These are phyloP conservation scores for Picocystis salinarum DNA, from an alignment of 139 green algal genomes.

Conservation along the genomic window DNA sequence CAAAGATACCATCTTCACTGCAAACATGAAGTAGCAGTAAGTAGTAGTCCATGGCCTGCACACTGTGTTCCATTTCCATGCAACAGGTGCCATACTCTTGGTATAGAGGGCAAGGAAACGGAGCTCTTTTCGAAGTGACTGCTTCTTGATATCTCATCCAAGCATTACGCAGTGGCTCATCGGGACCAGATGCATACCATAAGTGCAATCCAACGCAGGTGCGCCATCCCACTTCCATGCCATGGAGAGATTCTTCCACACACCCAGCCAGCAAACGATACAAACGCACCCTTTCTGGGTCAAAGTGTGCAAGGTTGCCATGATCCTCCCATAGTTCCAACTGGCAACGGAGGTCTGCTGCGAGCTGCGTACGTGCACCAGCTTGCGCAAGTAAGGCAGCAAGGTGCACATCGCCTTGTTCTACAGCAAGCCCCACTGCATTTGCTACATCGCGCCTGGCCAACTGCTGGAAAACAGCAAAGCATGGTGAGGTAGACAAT, in stretches of 20 bases:
- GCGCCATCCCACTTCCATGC: constrained; percentile 50
- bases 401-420: constrained; percentile 41
- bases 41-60: too few relatives aligned
- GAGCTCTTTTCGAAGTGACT: too few relatives aligned
- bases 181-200: too few relatives aligned
- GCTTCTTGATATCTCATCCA: too few relatives aligned
- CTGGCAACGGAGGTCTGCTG: constrained; percentile 26
- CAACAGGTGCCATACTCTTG: too few relatives aligned
- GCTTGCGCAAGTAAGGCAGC: constrained; percentile 44
- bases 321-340: constrained; percentile 30
- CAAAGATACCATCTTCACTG: too few relatives aligned
- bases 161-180: too few relatives aligned
- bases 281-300: constrained; percentile 15
- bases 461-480: constrained; percentile 44
- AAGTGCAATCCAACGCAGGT: constrained; percentile 47
- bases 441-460: constrained; percentile 27
- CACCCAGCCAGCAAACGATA: constrained; percentile 49
- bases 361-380: background rate
- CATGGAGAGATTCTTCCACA: constrained; percentile 7
- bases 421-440: constrained; percentile 28
- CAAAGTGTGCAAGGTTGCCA: constrained; percentile 20
- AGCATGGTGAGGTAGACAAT: too few relatives aligned
- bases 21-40: too few relatives aligned
- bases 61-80: too few relatives aligned
- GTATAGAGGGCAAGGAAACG: too few relatives aligned